Evolutionary conservation across 257 asterid species (phyloP), one percentile per base, ranked within the genome.

Genomic region (Jacaranda copaia): DNA sequence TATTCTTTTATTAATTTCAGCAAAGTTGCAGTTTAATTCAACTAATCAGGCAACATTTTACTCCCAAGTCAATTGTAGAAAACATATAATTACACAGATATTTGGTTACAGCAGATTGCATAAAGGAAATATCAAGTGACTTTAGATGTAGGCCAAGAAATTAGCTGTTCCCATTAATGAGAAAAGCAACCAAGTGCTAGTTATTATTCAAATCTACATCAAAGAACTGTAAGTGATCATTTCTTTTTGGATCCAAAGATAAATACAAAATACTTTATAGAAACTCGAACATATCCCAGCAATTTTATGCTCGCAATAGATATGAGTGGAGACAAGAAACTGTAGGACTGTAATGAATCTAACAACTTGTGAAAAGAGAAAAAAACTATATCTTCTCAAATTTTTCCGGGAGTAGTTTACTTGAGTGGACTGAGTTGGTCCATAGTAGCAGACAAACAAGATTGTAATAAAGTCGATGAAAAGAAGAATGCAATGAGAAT

Each of bases 381-480:
- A 39, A 38, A 45, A 35, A 42, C 74, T 49, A 55, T 70, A 58
- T 40, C 63, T 39, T 52, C 73, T 38, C 39, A 70, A 52, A 61
- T 52, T 43, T 68, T 63, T 72, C 77, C 79, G 48, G 68, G 40
- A 75, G 63, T 66, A 55, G 67, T 42, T 52, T 73, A 42, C 63
- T 49, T 39, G 51, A 25, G 57, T 75, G 84, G 81, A 81, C 70
- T 18, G 84, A 81, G 84, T 70, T 81, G 39, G 73, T 81, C 84
- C 81, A 52, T 4, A 65, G 25, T 6, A 69, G 8, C 49, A 51
- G 18, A 51, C 52, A 63, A 46, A 55, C 60, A 55, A 6, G 35
- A 73, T 59, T 10, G 20, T 57, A 36, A 56, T 18, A 11, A 62
- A 62, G 14, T 25, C 66, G 5, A 49, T n/a, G 5, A 67, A 65